phyloP scores from a whole-genome alignment of 75 land plant genomes.

The Larix kaempferi region DNA sequence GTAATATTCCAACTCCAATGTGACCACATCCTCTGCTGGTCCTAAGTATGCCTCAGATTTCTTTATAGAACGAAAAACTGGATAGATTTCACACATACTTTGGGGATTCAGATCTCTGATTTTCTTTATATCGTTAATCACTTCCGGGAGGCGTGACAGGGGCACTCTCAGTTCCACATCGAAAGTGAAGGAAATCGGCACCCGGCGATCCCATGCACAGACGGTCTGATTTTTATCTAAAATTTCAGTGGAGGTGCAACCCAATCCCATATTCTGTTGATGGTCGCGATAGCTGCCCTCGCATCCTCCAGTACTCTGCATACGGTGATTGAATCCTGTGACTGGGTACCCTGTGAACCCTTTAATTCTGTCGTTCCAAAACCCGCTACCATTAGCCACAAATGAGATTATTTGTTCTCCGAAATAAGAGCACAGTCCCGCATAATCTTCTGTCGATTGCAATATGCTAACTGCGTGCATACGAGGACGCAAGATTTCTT shows the following conservation, averaged over 20 bases:
- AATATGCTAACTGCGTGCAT: too few relatives aligned
- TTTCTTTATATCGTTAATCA: neutral
- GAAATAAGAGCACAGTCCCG: too few relatives aligned
- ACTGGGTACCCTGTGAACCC: neutral
- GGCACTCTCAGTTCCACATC: neutral
- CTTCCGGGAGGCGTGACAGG: neutral
- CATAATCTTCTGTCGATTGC: too few relatives aligned
- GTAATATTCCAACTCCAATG: conserved; percentile 5
- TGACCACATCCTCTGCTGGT: conserved; percentile 1
- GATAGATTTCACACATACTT: conserved; percentile 9
- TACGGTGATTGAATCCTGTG: neutral
- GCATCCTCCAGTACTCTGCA: conserved; percentile 3
- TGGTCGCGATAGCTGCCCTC: neutral
- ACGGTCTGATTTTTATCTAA: neutral
- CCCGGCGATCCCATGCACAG: neutral
- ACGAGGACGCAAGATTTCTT: too few relatives aligned
- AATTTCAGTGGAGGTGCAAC: neutral
- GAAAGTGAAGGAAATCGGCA: neutral
- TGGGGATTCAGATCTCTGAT: conserved; percentile 6
- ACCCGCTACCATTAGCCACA: too few relatives aligned
- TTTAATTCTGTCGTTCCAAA: neutral
- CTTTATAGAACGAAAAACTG: conserved; percentile 8
- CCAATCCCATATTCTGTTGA: too few relatives aligned
- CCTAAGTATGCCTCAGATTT: conserved; percentile 17
- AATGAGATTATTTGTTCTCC: too few relatives aligned